Evolutionary conservation across 441 rosid species (phyloP), one percentile per base, ranked within the genome.

Genomic region (Biscutella laevigata): DNA sequence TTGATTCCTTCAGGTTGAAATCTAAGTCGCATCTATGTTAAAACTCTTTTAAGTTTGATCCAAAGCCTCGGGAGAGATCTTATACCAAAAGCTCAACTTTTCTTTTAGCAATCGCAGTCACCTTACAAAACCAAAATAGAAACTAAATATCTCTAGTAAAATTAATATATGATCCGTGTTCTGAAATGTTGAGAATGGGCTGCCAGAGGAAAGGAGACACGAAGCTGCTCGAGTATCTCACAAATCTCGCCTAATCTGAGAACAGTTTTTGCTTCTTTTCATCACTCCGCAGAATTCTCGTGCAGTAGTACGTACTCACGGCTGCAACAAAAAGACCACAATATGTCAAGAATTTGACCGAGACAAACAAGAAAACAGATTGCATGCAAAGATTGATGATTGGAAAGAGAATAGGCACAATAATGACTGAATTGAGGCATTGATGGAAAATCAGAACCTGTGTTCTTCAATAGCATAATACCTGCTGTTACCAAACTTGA

Each of bases 401-500:
- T 43, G 7, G 5, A 12, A 11, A 9, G 36, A 8, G 57, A 40
- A 19, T 1, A 39, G 6, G 4, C n/a, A 30, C 21, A 4, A 25
- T 26, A 30, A 4, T 7, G 10, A 13, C 49, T 57, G 37, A 17
- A n/a, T n/a, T n/a, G n/a, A n/a, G n/a, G n/a, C n/a, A n/a, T n/a
- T 17, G 13, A 51, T 19, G 33, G 24, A 35, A 13, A 43, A 46
- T 4, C 7, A 50, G 10, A 35, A 35, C 0, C 13, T 2, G 19
- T 6, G 35, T 37, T 35, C 51, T 49, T 35, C 27, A n/a, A 41
- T 40, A 46, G 49, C 74, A n/a, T n/a, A n/a, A 56, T 75, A 87
- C 98, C 98, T 88, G 73, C 95, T 85, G 45, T 88, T 88, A 59
- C 96, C 98, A 52, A 91, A 88, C 66, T 85, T 88, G 25, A 91